These are phyloP conservation scores for Aspergillus wentii DNA, from an alignment of 495 filamentous ascomycete species.

Conservation along the genomic window DNA sequence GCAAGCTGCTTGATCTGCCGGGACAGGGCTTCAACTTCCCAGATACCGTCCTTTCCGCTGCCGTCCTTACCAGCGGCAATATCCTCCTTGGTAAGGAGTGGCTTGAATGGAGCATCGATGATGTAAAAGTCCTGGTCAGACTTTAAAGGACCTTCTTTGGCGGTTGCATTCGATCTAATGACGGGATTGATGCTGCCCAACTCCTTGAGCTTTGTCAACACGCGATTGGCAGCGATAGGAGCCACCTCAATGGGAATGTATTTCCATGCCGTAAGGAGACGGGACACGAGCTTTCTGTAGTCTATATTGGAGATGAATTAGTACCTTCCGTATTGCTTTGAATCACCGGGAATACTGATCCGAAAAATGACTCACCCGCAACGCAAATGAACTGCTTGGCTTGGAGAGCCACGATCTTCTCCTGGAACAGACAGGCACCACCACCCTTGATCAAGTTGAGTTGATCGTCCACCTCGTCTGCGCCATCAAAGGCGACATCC, in stretches of 20 bases:
- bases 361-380: constrained; percentile 54
- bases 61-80: constrained; percentile 42
- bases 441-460: constrained; percentile 97
- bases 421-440: constrained; percentile 94
- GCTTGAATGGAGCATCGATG: constrained; percentile 81
- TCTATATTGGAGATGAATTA: constrained; percentile 41
- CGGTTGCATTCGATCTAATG: constrained; percentile 60
- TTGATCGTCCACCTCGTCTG: constrained; percentile 93
- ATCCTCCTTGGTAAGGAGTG: constrained; percentile 61
- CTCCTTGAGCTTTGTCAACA: constrained; percentile 59
- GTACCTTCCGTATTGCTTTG: background rate
- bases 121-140: constrained; percentile 95
- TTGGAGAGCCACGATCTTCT: constrained; percentile 86
- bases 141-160: constrained; percentile 76
- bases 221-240: constrained; percentile 68
- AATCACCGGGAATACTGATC: background rate
- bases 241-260: constrained; percentile 91
- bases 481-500: constrained; percentile 90
- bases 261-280: constrained; percentile 75
- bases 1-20: constrained; percentile 70
- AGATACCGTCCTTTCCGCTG: constrained; percentile 51
- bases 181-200: constrained; percentile 65
- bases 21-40: constrained; percentile 74
- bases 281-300: constrained; percentile 75
- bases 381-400: constrained; percentile 91